These are phyloP conservation scores for Pseudomicrostroma phylloplanum DNA, from an alignment of 1,284 basidiomycete genomes.

Conservation along the genomic window DNA sequence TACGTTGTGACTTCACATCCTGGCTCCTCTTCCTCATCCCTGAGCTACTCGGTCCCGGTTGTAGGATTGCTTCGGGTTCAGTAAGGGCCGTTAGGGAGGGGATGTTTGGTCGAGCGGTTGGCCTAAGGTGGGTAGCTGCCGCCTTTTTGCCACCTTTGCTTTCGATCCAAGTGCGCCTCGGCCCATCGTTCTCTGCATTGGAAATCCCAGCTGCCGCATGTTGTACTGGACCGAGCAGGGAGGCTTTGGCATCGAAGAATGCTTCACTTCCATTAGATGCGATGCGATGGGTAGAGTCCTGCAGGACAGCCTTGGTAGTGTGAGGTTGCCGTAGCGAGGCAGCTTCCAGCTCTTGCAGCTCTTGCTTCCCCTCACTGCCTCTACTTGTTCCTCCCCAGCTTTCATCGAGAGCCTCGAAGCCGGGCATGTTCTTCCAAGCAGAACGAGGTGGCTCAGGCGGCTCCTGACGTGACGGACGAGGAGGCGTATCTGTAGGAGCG, in stretches of 20 bases:
- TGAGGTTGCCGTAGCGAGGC: constrained; percentile 11
- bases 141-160: neutral
- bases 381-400: constrained; percentile 5
- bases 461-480: neutral
- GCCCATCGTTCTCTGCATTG: neutral
- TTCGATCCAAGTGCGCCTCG: constrained; percentile 4
- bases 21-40: neutral
- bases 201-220: neutral
- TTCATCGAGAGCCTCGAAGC: constrained; percentile 12
- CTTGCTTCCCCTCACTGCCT: neutral
- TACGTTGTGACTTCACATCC: neutral
- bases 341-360: neutral
- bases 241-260: constrained; percentile 3
- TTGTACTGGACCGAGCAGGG: neutral
- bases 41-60: neutral
- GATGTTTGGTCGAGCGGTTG: neutral
- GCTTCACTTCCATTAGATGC: neutral
- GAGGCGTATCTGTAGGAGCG: no score
- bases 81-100: constrained; percentile 1
- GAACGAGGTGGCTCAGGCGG: neutral
- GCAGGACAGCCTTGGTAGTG: constrained; percentile 9
- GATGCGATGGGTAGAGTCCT: constrained; percentile 6
- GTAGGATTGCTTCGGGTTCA: neutral
- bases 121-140: neutral
- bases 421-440: constrained; percentile 10